Conservation (phyloP, 2,329 filamentous ascomycete genomes). For the Byssothecium circinans region DNA sequence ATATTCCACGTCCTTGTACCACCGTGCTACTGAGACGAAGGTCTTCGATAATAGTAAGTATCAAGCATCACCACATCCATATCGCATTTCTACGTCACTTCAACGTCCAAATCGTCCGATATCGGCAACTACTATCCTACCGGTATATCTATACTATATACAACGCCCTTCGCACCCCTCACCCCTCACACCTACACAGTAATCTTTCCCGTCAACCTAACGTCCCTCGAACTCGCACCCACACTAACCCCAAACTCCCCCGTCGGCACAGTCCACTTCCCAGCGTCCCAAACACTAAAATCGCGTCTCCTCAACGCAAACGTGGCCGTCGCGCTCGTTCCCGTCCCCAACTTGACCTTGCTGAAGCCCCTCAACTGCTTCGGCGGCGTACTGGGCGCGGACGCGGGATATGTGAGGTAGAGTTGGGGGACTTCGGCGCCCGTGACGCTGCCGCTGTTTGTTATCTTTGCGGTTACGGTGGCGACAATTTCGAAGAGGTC, state of each 20-base stretch:
- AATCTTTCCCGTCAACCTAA: conserved; percentile 38
- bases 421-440: conserved; percentile 45
- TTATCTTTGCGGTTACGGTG: conserved; percentile 39
- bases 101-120: too few relatives aligned
- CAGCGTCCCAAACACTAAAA: conserved; percentile 42
- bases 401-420: conserved; percentile 39
- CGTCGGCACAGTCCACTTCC: conserved; percentile 38
- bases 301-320: conserved; percentile 42
- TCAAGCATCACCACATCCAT: too few relatives aligned
- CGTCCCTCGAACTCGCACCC: conserved; percentile 41
- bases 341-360: conserved; percentile 37
- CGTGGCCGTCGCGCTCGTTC: conserved; percentile 31
- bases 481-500: conserved; percentile 41
- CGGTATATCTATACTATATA: not conserved
- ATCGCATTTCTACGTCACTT: too few relatives aligned
- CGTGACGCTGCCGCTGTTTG: conserved; percentile 38
- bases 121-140: too few relatives aligned
- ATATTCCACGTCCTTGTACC: too few relatives aligned
- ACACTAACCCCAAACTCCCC: conserved; percentile 39
- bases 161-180: not conserved
- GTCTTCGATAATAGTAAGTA: too few relatives aligned
- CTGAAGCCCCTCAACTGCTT: conserved; percentile 43
- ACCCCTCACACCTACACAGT: conserved; percentile 22
- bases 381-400: conserved; percentile 29
- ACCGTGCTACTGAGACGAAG: too few relatives aligned